Evolutionary conservation across 768 basidiomycete genomes (phyloP), one percentile per base, ranked within the genome.

Genomic region (Guyanaporus albipodus): DNA sequence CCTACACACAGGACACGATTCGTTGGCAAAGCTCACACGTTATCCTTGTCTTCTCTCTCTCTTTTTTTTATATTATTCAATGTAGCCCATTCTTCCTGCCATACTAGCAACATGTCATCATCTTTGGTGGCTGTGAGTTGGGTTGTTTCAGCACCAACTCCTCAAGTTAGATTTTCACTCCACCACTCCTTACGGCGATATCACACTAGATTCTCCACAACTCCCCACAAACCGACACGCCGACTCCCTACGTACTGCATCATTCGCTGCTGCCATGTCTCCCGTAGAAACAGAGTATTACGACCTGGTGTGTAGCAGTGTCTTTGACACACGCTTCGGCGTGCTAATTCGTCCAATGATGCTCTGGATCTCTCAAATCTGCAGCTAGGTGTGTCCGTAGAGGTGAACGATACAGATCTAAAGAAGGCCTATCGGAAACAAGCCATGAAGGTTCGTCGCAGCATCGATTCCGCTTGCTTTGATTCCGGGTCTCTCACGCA

Each of bases 351-450:
- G 8, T 28, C 38, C 18, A 15, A 15, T 35, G 21, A 26, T 38
- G 2, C 35, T 15, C 31, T 33, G 22, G 11, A 18, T 48, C 17
- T 8, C 44, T 42, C 15, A 37, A 28, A 27, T 39, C 14, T 35
- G 29, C 63, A 91, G 88, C 73, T 93, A 31, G 83, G 76, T 18
- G 87, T 93, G 15, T 50, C 73, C 1, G 73, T 79, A 26, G 87
- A 92, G 58, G 88, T 78, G 28, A 79, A 82, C 55, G 89, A 91
- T 53, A 86, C 80, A 0, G 79, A 82, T 45, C 69, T 98, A 54
- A 97, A 97, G 77, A 98, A 93, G 69, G 94, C 89, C 2, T 97
- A 97, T 67, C 74, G 95, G 54, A 95, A 87, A 67, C 84, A 87
- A 58, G 93, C 95, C 18, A 94, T 97, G 78, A 87, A 87, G 77